Base-by-base conservation (phyloP, 1,284 basidiomycete species). In the Xerocomus amazonicus region DNA sequence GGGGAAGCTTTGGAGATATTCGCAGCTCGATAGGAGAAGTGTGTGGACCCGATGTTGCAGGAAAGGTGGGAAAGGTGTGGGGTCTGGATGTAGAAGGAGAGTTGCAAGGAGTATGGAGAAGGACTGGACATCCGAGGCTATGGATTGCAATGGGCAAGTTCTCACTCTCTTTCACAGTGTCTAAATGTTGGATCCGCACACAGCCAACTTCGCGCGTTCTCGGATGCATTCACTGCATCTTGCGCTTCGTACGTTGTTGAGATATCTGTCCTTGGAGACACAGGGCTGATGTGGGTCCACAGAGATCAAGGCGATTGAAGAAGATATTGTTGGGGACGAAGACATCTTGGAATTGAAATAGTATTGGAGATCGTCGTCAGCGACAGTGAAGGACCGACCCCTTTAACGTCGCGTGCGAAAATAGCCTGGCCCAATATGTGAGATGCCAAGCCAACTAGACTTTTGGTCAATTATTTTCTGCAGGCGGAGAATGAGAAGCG, bases 41-140 rank as follows among this genome's bases (percentile, higher is more conserved):
- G 19, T 66, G 76, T 43, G 70, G 70, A 0, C 56, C 65, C 5
- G 59, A 71, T 9, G 66, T 73, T 16, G 71, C 66, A n/a, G 54
- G 67, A 17, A 63, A 62, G 40, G 61, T 74, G 45, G 67, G 67
- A 32, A 66, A 62, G 0, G 60, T 76, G 29, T 78, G 75, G 76
- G 73, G 73, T 8, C 54, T 74, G 43, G 72, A 77, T 52, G 62
- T 59, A 44, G 77, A 78, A 55, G 72, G 74, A 8, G 75, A 78
- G 56, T 58, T 77, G 29, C 64, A 66, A 36, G 70, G 72, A 4
- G 59, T 71, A 4, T 70, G 68, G 60, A 65, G 70, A 48, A 55
- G 52, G 31, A 62, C 59, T 0, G 65, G 65, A 3, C 59, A 67
- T 52, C 57, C 58, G 32, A 55, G 54, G 34, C 35, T 69, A n/a